These are phyloP conservation scores for Colletotrichum shisoi DNA, from an alignment of 2,329 filamentous ascomycete genomes.

Conservation along the genomic window DNA sequence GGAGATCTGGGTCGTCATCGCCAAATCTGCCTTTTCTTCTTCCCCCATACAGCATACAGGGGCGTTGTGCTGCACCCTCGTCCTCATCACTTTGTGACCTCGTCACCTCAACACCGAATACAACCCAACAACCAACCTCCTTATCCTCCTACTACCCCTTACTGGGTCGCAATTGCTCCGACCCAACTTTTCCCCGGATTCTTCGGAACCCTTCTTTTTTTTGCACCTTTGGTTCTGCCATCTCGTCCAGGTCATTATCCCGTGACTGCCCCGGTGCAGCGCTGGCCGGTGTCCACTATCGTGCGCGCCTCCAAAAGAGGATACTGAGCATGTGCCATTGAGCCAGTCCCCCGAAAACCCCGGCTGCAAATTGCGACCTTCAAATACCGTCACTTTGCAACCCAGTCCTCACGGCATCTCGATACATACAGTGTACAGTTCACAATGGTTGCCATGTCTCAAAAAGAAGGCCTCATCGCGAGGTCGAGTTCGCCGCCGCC, in stretches of 20 bases:
- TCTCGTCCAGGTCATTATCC: conserved; percentile 28
- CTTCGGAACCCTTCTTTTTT: not conserved
- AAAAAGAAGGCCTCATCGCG: conserved; percentile 21
- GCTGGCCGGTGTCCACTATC: conserved; percentile 35
- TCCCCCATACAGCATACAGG: conserved; percentile 5
- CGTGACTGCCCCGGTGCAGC: conserved; percentile 30
- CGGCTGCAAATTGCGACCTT: conserved; percentile 30
- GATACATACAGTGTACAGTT: not conserved
- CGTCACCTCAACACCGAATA: conserved; percentile 16
- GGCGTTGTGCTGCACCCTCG: conserved; percentile 19
- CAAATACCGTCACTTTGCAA: conserved; percentile 18
- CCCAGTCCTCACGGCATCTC: not conserved
- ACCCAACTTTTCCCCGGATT: conserved; percentile 23
- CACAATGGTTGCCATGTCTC: conserved; percentile 33
- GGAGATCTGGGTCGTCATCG: conserved; percentile 8
- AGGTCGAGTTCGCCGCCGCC: conserved; percentile 24
- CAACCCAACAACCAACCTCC: conserved; percentile 2
- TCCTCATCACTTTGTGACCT: not conserved
- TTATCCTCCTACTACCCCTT: not conserved
- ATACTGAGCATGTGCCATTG: conserved; percentile 37
- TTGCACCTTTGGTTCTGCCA: conserved; percentile 11
- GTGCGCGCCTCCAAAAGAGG: conserved; percentile 28
- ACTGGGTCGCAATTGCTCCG: not conserved
- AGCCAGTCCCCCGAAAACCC: conserved; percentile 33
- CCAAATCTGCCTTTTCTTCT: conserved; percentile 8